phyloP scores from a whole-genome alignment of 2,329 filamentous ascomycete species.

The Erysiphe neolycopersici region DNA sequence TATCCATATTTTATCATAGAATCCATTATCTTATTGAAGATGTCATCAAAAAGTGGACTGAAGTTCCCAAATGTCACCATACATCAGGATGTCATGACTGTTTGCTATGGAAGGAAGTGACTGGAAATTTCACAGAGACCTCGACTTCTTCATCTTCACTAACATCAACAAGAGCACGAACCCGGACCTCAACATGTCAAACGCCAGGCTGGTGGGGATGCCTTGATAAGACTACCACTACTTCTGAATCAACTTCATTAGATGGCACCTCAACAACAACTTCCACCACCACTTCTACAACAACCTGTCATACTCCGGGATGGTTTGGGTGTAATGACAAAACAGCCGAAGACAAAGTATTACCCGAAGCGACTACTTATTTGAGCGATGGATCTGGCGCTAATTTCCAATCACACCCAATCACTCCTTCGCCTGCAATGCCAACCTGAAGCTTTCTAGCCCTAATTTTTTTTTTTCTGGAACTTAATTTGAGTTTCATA shows the following conservation, averaged over 20 bases:
- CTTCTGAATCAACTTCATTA: constrained; percentile 5
- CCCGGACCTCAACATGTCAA: constrained; percentile 62
- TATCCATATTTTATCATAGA: constrained; percentile 73
- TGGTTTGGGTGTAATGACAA: constrained; percentile 23
- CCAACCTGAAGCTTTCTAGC: no score
- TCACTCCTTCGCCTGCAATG: no score
- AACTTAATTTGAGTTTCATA: no score
- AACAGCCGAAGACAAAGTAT: neutral
- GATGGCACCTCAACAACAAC: constrained; percentile 11
- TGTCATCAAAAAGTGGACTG: constrained; percentile 60
- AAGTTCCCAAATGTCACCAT: constrained; percentile 46
- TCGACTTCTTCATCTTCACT: constrained; percentile 32
- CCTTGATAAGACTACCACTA: constrained; percentile 18
- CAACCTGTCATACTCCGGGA: constrained; percentile 18
- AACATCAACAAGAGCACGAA: constrained; percentile 33
- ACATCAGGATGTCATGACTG: constrained; percentile 74
- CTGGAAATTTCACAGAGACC: constrained; percentile 51
- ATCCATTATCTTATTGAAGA: constrained; percentile 73
- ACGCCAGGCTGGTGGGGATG: constrained; percentile 59
- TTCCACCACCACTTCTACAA: constrained; percentile 12
- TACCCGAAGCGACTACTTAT: neutral
- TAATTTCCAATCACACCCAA: no score
- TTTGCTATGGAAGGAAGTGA: constrained; percentile 59
- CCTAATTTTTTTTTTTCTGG: no score
- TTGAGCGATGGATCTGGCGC: neutral